A percentile compares a stretch with the other conserved stretches of the same genome.
Evolutionary conservation across 148 eudicot species (phyloP).

Genomic region (Chenopodium formosanum): DNA sequence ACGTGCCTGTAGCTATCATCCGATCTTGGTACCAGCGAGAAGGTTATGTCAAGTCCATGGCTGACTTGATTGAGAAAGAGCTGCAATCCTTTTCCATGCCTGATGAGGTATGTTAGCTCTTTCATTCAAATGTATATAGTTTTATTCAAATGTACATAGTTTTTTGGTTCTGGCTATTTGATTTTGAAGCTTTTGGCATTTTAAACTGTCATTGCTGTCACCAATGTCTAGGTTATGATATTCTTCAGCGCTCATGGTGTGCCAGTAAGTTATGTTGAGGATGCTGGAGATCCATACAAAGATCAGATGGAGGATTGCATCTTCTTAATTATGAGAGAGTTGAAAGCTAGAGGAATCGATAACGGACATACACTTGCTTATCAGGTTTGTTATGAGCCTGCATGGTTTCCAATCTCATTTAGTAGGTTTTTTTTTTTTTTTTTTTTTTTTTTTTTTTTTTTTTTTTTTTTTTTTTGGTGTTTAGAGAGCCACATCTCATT

Average conservation of each 20-base stretch:
- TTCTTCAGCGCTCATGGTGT: constrained; percentile 99
- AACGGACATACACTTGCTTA: constrained; percentile 87
- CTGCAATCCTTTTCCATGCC: constrained; percentile 59
- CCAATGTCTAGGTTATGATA: constrained; percentile 69
- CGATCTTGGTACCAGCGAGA: constrained; percentile 94
- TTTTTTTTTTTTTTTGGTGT: too few relatives aligned
- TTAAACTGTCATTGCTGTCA: constrained; percentile 15
- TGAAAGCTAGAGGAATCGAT: constrained; percentile 73
- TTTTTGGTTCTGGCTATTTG: background rate
- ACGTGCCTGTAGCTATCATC: constrained; percentile 77
- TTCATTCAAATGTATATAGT: constrained; percentile 5
- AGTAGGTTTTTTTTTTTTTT: background rate
- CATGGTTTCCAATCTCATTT: background rate
- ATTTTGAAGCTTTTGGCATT: background rate
- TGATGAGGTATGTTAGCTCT: constrained; percentile 56
- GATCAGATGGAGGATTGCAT: constrained; percentile 99
- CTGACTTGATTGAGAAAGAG: constrained; percentile 91
- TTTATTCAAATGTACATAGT: background rate
- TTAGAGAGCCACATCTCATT: background rate
- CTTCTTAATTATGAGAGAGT: constrained; percentile 80
- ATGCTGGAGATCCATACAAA: constrained; percentile 94
- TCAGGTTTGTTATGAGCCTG: constrained; percentile 54
- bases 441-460: too few relatives aligned
- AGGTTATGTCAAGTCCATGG: constrained; percentile 96
- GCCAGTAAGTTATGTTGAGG: constrained; percentile 91